Evolutionary conservation across 2,329 filamentous ascomycete genomes (phyloP).

Genomic region (Dryadomyces sulphureus): DNA sequence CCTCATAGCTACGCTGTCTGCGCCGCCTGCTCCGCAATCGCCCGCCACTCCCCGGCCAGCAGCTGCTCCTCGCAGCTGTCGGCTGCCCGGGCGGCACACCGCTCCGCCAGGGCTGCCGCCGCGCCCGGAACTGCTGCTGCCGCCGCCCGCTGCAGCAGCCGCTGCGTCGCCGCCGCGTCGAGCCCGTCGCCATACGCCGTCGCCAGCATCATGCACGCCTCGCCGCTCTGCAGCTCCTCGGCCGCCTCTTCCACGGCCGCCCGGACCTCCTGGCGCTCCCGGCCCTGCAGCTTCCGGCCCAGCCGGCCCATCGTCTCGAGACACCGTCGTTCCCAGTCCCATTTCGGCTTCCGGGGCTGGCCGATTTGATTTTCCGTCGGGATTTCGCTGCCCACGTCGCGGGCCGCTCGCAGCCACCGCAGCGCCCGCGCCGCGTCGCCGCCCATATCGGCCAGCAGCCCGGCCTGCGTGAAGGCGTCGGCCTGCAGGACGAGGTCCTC

Average conservation of each 20-base stretch:
- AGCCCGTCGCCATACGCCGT: slow-evolving; percentile 15
- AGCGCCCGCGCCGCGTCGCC: slow-evolving; percentile 15
- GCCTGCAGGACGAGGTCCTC: slow-evolving; percentile 11
- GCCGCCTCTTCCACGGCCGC: slow-evolving; percentile 15
- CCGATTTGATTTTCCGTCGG: not conserved
- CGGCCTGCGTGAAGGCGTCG: slow-evolving; percentile 23
- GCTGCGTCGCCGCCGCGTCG: slow-evolving; percentile 4
- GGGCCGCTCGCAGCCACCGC: slow-evolving; percentile 11
- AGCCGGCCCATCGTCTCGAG: slow-evolving; percentile 17
- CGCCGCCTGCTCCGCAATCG: not conserved
- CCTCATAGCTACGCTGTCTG: not conserved
- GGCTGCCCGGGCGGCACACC: not conserved
- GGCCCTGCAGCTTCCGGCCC: slow-evolving; percentile 6
- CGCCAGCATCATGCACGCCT: slow-evolving; percentile 15
- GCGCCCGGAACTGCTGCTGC: slow-evolving; percentile 15
- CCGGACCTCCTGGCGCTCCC: slow-evolving; percentile 1
- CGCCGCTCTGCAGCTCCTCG: slow-evolving; percentile 17
- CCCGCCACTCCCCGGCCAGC: not conserved
- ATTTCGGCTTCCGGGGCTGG: slow-evolving; percentile 9
- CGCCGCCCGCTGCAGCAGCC: slow-evolving; percentile 16
- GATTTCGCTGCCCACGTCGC: slow-evolving; percentile 2
- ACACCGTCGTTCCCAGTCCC: slow-evolving; percentile 21
- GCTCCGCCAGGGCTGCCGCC: slow-evolving; percentile 5
- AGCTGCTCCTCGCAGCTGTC: not conserved
- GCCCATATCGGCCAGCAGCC: slow-evolving; percentile 13